Base-by-base conservation (phyloP, 345 rosid genomes). In the Trapa incisa region DNA sequence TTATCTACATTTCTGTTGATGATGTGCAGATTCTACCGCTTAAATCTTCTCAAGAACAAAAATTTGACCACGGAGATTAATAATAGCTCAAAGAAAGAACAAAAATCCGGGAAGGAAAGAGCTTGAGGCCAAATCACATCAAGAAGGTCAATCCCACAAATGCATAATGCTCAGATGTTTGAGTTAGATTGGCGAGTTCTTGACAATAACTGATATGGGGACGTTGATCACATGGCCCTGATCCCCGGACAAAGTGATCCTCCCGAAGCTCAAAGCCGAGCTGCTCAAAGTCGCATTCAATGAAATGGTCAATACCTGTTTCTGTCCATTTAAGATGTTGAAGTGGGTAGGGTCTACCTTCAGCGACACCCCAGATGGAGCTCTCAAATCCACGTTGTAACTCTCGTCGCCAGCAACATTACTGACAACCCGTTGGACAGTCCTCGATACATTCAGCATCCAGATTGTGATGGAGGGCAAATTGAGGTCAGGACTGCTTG, bases 381-480 rank as follows among this genome's bases (percentile, higher is more conserved):
- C 75, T 33, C 79, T 79, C 91, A 93, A 84, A 16, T 92, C 88
- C 0, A 94, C 90, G 16, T 45, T 81, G 60, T 79, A 94, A 0
- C 85, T 80, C 75, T 91, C 99, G 5, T 87, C 78, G 29, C 80
- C 81, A 0, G 87, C 93, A 53, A 89, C 76, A 75, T 85, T 94
- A 15, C 75, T 77, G 79, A 85, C 71, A 4, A 82, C 56, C 69
- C 99, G 78, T 65, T 75, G 79, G 14, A 91, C 78, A 1, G 86
- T 83, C 66, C 78, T 75, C 4, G 80, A 79, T 66, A 70, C 78
- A 60, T 86, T 78, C 54, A 91, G 86, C 36, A 70, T 85, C 13
- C 91, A 75, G 50, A 94, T 72, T 32, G 96, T 85, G 73, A 94
- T 82, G 3, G 97, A 94, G 36, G 99, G 99, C 74, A 94, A 75